These are phyloP conservation scores for Tulasnella sp. DNA, from an alignment of 768 basidiomycete species.

Conservation along the genomic window DNA sequence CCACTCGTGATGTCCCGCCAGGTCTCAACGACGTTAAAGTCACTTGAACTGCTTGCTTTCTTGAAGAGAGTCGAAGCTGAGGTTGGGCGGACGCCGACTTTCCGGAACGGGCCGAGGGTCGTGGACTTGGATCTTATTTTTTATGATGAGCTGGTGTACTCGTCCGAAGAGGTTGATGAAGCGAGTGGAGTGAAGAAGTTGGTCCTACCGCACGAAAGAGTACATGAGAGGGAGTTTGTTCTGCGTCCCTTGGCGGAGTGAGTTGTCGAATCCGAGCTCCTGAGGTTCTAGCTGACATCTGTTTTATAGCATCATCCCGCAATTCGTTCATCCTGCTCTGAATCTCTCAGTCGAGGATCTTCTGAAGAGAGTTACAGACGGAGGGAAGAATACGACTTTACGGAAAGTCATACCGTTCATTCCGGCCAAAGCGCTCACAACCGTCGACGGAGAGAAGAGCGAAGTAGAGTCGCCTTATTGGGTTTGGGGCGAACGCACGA, in stretches of 20 bases:
- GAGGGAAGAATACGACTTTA: conserved; percentile 28
- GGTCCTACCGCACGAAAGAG: conserved; percentile 70
- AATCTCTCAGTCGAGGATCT: conserved; percentile 37
- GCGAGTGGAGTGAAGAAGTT: conserved; percentile 45
- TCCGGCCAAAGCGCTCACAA: conserved; percentile 21
- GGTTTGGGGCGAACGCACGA: conserved; percentile 32
- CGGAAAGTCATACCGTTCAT: conserved; percentile 59
- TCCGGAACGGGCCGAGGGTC: conserved; percentile 77
- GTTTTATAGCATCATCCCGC: conserved; percentile 66
- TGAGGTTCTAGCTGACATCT: neutral
- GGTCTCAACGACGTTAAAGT: conserved; percentile 64
- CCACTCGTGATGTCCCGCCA: too few relatives aligned
- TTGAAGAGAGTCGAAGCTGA: conserved; percentile 61
- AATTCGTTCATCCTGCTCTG: conserved; percentile 51
- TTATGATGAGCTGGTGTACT: conserved; percentile 51
- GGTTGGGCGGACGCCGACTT: conserved; percentile 68
- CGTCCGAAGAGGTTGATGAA: conserved; percentile 31
- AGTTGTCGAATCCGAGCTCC: conserved; percentile 22
- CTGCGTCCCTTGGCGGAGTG: conserved; percentile 81
- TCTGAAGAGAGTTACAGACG: conserved; percentile 30
- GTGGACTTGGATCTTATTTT: conserved; percentile 83
- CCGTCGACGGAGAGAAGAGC: neutral
- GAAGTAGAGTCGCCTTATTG: conserved; percentile 8
- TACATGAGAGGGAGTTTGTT: conserved; percentile 86
- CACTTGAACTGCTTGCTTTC: conserved; percentile 44